Base-by-base conservation (phyloP, 495 filamentous ascomycete genomes). In the Parathielavia appendiculata region DNA sequence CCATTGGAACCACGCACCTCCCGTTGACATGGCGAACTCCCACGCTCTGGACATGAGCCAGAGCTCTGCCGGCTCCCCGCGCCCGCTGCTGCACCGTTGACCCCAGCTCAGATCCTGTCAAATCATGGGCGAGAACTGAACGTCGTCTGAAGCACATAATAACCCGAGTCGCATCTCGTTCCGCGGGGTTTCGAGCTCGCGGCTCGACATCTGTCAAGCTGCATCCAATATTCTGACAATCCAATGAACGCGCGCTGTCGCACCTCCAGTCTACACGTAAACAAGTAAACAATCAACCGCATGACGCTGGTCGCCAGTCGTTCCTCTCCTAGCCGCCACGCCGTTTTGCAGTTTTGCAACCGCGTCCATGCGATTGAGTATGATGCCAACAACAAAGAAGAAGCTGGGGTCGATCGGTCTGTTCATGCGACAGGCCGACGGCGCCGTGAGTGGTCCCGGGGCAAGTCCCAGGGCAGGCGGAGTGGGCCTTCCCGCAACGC, bases 311-410 rank as follows among this genome's bases (percentile, higher is more conserved):
- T 20, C 50, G 51, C 58, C 58, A 62, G 47, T 58, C 64, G 53
- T 38, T 32, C 17, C 36, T n/a, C 40, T 58, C 61, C 58, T 57
- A 58, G 51, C 41, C 50, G 45, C 26, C 47, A 54, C 63, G 41
- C 23, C 34, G 34, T 41, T n/a, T 19, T 34, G 16, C 30, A 19
- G 12, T 17, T 6, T 32, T 54, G 14, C 39, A 46, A 43, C 40
- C 5, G 26, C 47, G n/a, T 41, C 50, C 39, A 69, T 71, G 64
- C 64, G 64, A 40, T 17, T 64, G 46, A 67, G 61, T 38, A 71
- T 69, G 66, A 71, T 71, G 69, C 69, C 69, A 46, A 67, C 69
- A 26, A 63, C 66, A 41, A 71, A 66, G 57, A 69, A 69, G 55
- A 71, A 69, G 59, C 47, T 71, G n/a, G 66, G 64, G 35, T 58